Evolutionary conservation across 2,329 filamentous ascomycete genomes (phyloP), one percentile per base, ranked within the genome.

Genomic region (Fusarium protoensiforme): DNA sequence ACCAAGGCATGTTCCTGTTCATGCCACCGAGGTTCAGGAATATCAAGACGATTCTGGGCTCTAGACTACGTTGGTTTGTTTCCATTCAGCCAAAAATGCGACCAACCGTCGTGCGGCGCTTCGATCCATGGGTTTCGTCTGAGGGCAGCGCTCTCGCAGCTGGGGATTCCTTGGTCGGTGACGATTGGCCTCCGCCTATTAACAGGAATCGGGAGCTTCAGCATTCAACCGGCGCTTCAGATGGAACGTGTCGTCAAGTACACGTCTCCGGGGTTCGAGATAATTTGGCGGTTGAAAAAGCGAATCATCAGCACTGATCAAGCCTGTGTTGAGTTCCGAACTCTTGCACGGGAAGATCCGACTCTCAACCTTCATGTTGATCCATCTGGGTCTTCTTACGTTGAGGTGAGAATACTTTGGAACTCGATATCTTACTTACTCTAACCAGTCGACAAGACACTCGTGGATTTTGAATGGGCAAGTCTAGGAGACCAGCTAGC

Each of bases 231-330:
- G 2, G 39, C 16, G 4, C 53, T 67, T 16, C 36, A 20, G 27
- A 5, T 31, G 11, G 53, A 67, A 7, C 22, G 8, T 1, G 9
- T 67, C 4, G 65, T 64, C 2, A 8, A 9, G 10, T 60, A 67
- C 24, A 67, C 65, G 2, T 60, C 65, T 22, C 65, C 60, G 2
- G 65, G 65, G 6, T 67, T 67, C 11, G 43, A 67, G 39, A 64
- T 41, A 1, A 11, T 67, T 1, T 60, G 54, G 54, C 16, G 4
- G 8, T 4, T 58, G 1, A 1, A 29, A 18, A 2, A 38, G 2
- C 2, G 2, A 5, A 1, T 36, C 7, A 60, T 67, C 4, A 24
- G 11, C 0, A 16, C 7, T 5, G 7, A 24, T 22, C 43, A 59
- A 18, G 65, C 59, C 7, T 54, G 61, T 2, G 11, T 10, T 2